Evolutionary conservation across 2,329 filamentous ascomycete genomes (phyloP).

Genomic region (Fusarium sp.): DNA sequence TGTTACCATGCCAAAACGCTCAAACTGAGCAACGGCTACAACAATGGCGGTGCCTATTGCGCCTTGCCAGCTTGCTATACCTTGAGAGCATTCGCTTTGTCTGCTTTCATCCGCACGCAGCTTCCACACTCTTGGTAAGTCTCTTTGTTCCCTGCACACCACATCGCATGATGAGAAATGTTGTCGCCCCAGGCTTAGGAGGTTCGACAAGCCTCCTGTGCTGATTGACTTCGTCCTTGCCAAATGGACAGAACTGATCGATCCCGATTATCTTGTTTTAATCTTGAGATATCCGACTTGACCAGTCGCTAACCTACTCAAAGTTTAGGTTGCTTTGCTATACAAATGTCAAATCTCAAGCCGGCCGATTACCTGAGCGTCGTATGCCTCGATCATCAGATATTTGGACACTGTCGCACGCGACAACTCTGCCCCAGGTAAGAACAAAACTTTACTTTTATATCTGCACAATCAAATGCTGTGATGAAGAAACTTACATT

Average conservation of each 20-base stretch:
- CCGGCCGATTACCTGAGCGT: slow-evolving; percentile 52
- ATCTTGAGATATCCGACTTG: slow-evolving; percentile 7
- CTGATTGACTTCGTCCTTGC: slow-evolving; percentile 67
- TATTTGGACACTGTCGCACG: background rate
- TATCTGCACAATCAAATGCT: slow-evolving; percentile 45
- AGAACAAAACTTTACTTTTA: slow-evolving; percentile 45
- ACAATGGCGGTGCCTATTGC: background rate
- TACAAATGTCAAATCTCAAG: slow-evolving; percentile 63
- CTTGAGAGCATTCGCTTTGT: slow-evolving; percentile 8
- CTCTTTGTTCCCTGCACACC: slow-evolving; percentile 4
- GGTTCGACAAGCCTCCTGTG: slow-evolving; percentile 62
- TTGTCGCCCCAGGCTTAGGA: slow-evolving; percentile 66
- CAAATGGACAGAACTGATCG: slow-evolving; percentile 68
- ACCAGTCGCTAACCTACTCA: slow-evolving; percentile 40
- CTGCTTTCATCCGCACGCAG: slow-evolving; percentile 9
- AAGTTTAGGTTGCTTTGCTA: slow-evolving; percentile 48
- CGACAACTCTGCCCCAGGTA: slow-evolving; percentile 40
- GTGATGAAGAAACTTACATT: slow-evolving; percentile 79
- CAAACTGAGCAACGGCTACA: background rate
- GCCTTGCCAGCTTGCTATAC: slow-evolving; percentile 23
- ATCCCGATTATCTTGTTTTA: slow-evolving; percentile 29
- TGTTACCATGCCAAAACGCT: slow-evolving; percentile 11
- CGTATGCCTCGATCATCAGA: slow-evolving; percentile 3
- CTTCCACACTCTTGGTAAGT: slow-evolving; percentile 38
- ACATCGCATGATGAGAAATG: slow-evolving; percentile 59